These are phyloP conservation scores for Phytophthora uliginosa DNA, from an alignment of 352 stramenopile genomes.

Conservation along the genomic window DNA sequence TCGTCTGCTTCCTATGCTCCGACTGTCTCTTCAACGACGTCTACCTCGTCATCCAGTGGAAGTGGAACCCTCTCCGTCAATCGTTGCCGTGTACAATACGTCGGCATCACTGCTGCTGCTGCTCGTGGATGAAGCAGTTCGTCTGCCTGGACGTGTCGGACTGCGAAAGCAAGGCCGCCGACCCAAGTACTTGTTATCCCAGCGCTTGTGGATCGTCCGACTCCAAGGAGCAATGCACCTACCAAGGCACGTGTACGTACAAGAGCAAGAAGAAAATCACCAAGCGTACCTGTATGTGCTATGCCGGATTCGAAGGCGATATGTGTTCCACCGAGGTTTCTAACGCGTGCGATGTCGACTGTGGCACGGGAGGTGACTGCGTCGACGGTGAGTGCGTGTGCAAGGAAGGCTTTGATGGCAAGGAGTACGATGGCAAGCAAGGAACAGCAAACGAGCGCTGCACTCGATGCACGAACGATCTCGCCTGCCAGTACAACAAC, in stretches of 20 bases:
- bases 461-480: conserved; percentile 51
- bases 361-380: conserved; percentile 53
- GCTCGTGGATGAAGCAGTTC: conserved; percentile 27
- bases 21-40: background rate
- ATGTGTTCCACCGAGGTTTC: conserved; percentile 49
- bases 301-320: conserved; percentile 44
- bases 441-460: conserved; percentile 48
- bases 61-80: conserved; percentile 44
- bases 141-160: conserved; percentile 53
- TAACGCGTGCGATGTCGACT: conserved; percentile 53
- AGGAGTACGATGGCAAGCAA: conserved; percentile 45
- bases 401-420: conserved; percentile 53
- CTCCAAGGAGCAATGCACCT: conserved; percentile 51
- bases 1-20: background rate
- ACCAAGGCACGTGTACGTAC: conserved; percentile 79
- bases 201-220: conserved; percentile 41
- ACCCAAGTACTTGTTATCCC: conserved; percentile 40
- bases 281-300: conserved; percentile 58
- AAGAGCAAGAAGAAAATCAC: conserved; percentile 55
- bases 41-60: conserved; percentile 4
- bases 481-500: conserved; percentile 57
- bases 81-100: conserved; percentile 57
- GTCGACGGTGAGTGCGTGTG: conserved; percentile 49
- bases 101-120: conserved; percentile 20
- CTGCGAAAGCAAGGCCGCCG: conserved; percentile 52